Conservation (phyloP, 768 basidiomycete genomes). For the Trametes villosa region DNA sequence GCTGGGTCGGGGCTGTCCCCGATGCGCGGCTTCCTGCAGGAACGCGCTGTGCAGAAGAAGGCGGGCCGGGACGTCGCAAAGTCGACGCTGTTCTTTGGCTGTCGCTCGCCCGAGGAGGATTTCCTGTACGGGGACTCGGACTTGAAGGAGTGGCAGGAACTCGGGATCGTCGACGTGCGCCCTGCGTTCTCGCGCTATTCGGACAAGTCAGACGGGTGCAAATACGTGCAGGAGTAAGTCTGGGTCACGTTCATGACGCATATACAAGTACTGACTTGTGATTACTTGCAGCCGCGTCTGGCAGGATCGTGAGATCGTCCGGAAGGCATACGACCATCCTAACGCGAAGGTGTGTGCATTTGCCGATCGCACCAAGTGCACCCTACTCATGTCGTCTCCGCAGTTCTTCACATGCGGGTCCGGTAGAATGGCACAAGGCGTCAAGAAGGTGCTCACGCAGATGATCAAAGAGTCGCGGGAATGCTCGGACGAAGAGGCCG, state of each 20-base stretch:
- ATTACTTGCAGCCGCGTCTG: constrained; percentile 42
- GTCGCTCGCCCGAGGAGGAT: constrained; percentile 46
- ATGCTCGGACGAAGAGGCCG: constrained; percentile 34
- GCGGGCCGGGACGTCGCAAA: constrained; percentile 46
- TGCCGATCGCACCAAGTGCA: neutral
- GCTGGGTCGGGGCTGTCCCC: constrained; percentile 54
- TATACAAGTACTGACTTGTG: neutral
- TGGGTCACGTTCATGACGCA: neutral
- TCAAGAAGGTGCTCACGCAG: constrained; percentile 42
- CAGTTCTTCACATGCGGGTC: constrained; percentile 52
- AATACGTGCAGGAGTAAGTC: constrained; percentile 37
- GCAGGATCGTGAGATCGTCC: constrained; percentile 45
- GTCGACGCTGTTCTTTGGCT: constrained; percentile 52
- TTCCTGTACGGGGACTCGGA: constrained; percentile 48
- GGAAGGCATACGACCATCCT: constrained; percentile 33
- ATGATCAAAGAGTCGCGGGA: constrained; percentile 38
- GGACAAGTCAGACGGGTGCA: constrained; percentile 32
- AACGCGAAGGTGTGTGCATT: constrained; percentile 40
- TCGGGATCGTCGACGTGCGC: constrained; percentile 48
- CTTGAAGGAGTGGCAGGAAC: constrained; percentile 45
- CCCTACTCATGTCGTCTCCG: neutral
- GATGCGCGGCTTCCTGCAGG: constrained; percentile 56
- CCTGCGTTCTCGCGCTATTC: constrained; percentile 42
- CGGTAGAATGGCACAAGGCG: constrained; percentile 41
- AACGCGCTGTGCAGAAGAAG: constrained; percentile 49